Evolutionary conservation across 306 rosid genomes (phyloP), one percentile per base, ranked within the genome.

Genomic region (Gynostemma pentaphyllum): DNA sequence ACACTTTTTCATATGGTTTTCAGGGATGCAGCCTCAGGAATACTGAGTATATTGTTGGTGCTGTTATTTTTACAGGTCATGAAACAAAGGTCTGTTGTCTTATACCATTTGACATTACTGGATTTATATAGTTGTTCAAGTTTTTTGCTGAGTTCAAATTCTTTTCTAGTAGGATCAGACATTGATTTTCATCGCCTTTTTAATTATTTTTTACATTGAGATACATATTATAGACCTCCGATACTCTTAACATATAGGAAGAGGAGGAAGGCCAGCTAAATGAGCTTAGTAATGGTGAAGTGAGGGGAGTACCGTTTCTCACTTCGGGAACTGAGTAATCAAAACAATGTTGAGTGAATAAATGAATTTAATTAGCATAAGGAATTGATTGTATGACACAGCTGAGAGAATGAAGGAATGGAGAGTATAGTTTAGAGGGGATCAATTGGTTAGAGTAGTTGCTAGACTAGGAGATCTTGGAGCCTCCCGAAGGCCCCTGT

Each of bases 1-100:
- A 59, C 72, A 64, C 44, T 36, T 42, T 15, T 23, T 45, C 66
- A 40, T 73, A 42, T 51, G 50, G 4, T 67, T 75, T 76, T 64
- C 88, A 92, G 99, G 99, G 99, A 19, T 92, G 99, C 84, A 92
- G 95, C 77, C 99, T 92, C 70, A 84, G 95, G 80, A 92, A 92
- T 79, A 92, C 99, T 2, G 94, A 88, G 54, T 86, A 88, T 80
- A 73, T 92, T 78, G 96, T 92, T 70, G 96, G 80, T 56, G 85
- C 81, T 73, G 99, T 88, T 73, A 76, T 92, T 76, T 92, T 92
- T 74, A 82, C 99, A 8, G 99, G 99, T 65, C 99, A 77, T 4
- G 99, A 92, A 79, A 92, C 99, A 37, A 92, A 92, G 99, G 99
- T 92, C 70, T 48, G 77, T 46, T 67, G 19, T 67, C 69, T 50